These are phyloP conservation scores for Leucoagaricus sp. DNA, from an alignment of 1,284 basidiomycete genomes.

Conservation along the genomic window DNA sequence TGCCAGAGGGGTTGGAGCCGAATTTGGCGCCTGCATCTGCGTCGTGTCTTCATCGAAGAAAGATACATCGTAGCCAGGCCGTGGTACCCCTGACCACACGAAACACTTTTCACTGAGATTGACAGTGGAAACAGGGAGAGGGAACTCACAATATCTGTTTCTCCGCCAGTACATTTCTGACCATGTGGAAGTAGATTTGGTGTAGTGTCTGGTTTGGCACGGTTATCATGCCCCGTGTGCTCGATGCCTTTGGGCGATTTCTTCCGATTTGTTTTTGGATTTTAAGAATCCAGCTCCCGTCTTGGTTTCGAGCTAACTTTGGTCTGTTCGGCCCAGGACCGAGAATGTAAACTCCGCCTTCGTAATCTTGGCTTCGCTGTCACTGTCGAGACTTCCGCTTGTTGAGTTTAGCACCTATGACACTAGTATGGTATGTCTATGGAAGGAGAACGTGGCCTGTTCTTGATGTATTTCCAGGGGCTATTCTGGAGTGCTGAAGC, in stretches of 20 bases:
- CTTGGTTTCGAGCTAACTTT: neutral
- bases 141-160: neutral
- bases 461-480: no score
- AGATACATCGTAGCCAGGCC: neutral
- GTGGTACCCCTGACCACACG: neutral
- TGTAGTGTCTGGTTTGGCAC: no score
- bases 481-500: no score
- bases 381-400: neutral
- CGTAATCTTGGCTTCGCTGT: neutral
- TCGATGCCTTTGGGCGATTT: neutral
- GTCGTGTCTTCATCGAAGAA: neutral
- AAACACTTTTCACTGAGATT: neutral
- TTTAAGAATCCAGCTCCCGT: neutral
- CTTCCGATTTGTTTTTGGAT: neutral
- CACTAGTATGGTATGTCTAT: neutral
- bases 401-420: neutral
- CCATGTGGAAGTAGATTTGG: no score
- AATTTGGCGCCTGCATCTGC: neutral
- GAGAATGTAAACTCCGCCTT: neutral
- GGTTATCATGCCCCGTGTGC: no score
- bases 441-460: no score
- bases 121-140: neutral
- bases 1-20: no score
- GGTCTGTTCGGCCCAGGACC: neutral
- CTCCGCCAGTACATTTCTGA: no score